Percentiles rank a stretch among this genome's conserved stretches.
Evolutionary conservation across 2,329 filamentous ascomycete genomes (phyloP).

Genomic region (Aspergillus quadricinctus): DNA sequence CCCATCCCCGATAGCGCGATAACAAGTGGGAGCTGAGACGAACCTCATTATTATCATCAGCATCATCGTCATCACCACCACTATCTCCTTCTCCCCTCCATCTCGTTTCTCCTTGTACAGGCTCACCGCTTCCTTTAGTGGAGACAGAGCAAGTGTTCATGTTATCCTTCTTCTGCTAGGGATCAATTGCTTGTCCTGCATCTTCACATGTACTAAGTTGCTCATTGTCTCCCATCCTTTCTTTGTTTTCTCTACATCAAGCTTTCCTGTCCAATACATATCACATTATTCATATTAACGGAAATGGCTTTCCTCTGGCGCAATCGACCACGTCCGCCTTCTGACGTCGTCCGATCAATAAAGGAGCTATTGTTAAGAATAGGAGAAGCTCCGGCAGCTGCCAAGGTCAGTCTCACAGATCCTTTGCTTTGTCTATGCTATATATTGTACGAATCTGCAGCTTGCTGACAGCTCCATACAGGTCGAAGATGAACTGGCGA

Average conservation of each 20-base stretch:
- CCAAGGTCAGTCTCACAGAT: constrained; percentile 47
- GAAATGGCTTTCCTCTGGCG: constrained; percentile 67
- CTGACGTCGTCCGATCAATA: constrained; percentile 59
- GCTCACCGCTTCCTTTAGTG: neutral
- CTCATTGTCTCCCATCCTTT: neutral
- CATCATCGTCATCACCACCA: neutral
- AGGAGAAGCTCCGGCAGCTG: constrained; percentile 52
- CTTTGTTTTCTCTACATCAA: neutral
- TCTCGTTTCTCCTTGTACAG: neutral
- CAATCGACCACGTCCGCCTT: constrained; percentile 56
- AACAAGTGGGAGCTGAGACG: neutral
- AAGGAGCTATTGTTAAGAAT: constrained; percentile 61
- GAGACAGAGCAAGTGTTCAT: neutral
- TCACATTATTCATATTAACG: constrained; percentile 11
- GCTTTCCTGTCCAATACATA: constrained; percentile 2
- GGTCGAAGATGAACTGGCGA: constrained; percentile 80
- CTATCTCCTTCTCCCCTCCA: neutral
- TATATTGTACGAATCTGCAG: neutral
- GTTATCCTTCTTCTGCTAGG: constrained; percentile 1
- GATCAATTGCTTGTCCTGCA: neutral
- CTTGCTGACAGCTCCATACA: constrained; percentile 35
- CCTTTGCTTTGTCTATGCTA: neutral
- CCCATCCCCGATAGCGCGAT: constrained; percentile 4
- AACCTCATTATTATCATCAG: neutral
- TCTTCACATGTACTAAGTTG: neutral